These are phyloP conservation scores for Musa beccarii DNA, from an alignment of 176 grass and related monocot genomes.

Conservation along the genomic window DNA sequence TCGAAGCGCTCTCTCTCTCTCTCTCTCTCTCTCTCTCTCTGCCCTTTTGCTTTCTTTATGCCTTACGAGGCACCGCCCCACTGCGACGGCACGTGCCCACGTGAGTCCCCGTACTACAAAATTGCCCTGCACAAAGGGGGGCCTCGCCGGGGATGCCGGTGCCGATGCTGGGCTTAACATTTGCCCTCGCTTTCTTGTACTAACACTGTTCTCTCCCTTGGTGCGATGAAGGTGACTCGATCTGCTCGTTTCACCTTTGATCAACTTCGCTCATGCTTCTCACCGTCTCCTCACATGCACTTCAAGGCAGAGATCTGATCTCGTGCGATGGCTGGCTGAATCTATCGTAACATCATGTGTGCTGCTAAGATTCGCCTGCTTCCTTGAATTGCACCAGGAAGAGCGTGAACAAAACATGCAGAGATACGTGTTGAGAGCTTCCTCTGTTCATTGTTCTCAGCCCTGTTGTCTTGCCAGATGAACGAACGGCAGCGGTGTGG, in stretches of 20 bases:
- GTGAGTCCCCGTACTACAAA: constrained; percentile 10
- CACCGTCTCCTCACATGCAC: background rate
- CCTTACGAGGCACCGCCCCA: constrained; percentile 34
- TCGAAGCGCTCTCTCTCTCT: too few species aligned
- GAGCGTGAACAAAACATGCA: too few species aligned
- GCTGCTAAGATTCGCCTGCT: background rate
- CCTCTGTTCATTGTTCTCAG: too few species aligned
- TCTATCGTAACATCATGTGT: background rate
- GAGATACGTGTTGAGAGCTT: too few species aligned
- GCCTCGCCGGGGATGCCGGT: background rate
- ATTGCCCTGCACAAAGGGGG: background rate
- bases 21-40: background rate
- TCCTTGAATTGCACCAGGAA: too few species aligned
- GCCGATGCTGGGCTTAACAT: background rate
- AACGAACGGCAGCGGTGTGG: too few species aligned
- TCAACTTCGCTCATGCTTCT: too few species aligned
- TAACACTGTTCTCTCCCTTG: too few species aligned
- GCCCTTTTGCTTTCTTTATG: constrained; percentile 42
- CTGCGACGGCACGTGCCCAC: constrained; percentile 54
- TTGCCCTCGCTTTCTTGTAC: background rate
- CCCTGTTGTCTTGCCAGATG: too few species aligned
- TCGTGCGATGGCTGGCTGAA: background rate
- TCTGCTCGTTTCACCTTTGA: background rate
- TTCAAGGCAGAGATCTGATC: background rate
- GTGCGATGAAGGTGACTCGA: background rate